Evolutionary conservation across 345 rosid genomes (phyloP).

Genomic region (Populus deltoides): DNA sequence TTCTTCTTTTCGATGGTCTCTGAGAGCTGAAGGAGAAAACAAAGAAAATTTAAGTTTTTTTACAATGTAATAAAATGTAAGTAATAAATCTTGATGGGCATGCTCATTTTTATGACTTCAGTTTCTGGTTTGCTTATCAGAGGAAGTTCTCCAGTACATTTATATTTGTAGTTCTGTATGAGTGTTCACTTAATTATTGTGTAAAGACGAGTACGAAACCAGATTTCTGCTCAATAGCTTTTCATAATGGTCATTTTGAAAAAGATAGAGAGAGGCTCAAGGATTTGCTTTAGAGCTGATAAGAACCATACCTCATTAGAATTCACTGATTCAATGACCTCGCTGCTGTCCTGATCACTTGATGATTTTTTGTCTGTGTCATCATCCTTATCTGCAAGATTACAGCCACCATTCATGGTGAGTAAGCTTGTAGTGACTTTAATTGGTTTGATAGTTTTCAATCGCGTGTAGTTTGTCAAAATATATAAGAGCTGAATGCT

Average conservation of each 20-base stretch:
- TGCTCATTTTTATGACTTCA: too few relatives aligned
- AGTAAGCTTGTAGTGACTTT: background rate
- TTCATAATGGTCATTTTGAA: too few relatives aligned
- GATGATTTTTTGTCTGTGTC: slow-evolving; percentile 11
- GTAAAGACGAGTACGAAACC: too few relatives aligned
- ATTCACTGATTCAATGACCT: background rate
- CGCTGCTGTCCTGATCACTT: background rate
- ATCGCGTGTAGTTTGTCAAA: background rate
- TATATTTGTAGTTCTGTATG: too few relatives aligned
- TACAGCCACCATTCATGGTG: background rate
- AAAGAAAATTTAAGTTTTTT: background rate
- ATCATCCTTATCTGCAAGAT: background rate
- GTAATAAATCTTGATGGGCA: too few relatives aligned
- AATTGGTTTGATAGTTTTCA: too few relatives aligned
- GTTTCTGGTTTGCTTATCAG: too few relatives aligned
- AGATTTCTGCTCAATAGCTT: too few relatives aligned
- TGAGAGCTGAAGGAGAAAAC: slow-evolving; percentile 7
- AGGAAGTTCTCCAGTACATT: too few relatives aligned
- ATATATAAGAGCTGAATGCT: background rate
- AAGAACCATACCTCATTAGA: slow-evolving; percentile 3
- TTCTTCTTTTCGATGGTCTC: slow-evolving; percentile 12
- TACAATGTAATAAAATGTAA: background rate
- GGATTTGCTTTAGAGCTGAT: too few relatives aligned
- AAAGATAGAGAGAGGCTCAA: too few relatives aligned
- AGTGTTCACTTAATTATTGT: too few relatives aligned